These are phyloP conservation scores for Pleurotus sapidus DNA, from an alignment of 768 basidiomycete species.

Conservation along the genomic window DNA sequence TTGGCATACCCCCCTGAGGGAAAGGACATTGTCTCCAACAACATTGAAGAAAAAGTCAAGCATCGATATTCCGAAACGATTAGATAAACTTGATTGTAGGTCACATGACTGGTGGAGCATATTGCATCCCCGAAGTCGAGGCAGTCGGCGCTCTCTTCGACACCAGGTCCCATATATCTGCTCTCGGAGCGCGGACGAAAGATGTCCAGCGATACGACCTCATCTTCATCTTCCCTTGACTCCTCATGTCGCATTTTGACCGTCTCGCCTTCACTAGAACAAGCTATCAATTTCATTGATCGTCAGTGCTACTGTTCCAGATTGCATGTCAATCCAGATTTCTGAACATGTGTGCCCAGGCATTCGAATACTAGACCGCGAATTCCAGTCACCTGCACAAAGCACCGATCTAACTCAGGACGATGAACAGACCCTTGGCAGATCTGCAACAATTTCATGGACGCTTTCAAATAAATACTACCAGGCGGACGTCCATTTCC, in stretches of 20 bases:
- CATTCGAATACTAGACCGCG: not conserved
- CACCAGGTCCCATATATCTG: not conserved
- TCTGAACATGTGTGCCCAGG: not conserved
- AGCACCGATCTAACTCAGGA: conserved; percentile 11
- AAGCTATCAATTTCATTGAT: conserved; percentile 24
- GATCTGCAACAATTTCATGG: conserved; percentile 51
- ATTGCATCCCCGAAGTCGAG: not conserved
- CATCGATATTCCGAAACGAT: not conserved
- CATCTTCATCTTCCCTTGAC: not conserved
- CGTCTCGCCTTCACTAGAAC: conserved; percentile 24
- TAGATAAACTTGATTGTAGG: not conserved
- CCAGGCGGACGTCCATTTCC: conserved; percentile 71
- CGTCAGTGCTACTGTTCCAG: conserved; percentile 5
- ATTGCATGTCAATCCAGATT: not conserved
- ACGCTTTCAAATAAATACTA: conserved; percentile 82
- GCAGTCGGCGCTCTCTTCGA: not conserved
- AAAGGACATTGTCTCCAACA: not conserved
- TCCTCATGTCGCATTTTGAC: conserved; percentile 31
- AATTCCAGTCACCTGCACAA: not conserved
- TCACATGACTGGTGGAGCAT: not conserved
- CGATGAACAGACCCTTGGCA: conserved; percentile 15
- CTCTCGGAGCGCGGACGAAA: not conserved
- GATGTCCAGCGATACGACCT: not conserved
- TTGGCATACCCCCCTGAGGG: not conserved
- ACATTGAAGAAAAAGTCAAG: too few species aligned